phyloP scores from a whole-genome alignment of 2,329 filamentous ascomycete species.

The Fragosphaeria purpurea region DNA sequence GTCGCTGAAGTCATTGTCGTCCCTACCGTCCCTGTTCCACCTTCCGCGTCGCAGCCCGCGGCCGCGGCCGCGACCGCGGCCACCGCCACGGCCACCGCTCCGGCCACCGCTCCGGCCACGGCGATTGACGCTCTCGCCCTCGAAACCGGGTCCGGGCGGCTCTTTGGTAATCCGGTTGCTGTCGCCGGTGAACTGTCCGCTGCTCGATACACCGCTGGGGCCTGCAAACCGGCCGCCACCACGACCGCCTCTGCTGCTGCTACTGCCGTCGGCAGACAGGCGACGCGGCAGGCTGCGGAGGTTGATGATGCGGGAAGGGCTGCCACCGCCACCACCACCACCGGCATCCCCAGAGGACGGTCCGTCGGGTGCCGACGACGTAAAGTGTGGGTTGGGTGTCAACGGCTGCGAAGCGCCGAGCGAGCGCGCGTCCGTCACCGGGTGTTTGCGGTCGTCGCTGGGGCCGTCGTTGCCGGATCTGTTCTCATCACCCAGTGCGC shows the following conservation, averaged over 20 bases:
- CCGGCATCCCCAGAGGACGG: not conserved
- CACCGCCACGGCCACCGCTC: not conserved
- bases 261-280: not conserved
- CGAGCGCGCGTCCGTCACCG: constrained; percentile 4
- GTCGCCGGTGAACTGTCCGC: no score
- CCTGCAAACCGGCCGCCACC: constrained; percentile 5
- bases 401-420: not conserved
- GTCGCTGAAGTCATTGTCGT: not conserved
- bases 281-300: constrained; percentile 17
- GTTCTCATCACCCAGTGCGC: constrained; percentile 7
- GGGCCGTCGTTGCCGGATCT: not conserved
- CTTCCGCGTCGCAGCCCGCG: not conserved
- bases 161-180: no score
- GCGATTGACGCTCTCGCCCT: not conserved
- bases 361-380: not conserved
- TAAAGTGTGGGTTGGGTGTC: not conserved
- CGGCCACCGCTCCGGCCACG: not conserved
- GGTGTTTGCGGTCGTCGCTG: not conserved
- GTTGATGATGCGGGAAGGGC: constrained; percentile 17
- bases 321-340: not conserved
- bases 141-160: no score
- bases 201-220: constrained; percentile 3
- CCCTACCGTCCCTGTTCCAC: not conserved
- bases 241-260: not conserved
- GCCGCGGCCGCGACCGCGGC: constrained; percentile 6